Percentiles rank a stretch among this genome's conserved stretches.
Evolutionary conservation across 257 asterid genomes (phyloP).

Genomic region (Petunia axillaris): DNA sequence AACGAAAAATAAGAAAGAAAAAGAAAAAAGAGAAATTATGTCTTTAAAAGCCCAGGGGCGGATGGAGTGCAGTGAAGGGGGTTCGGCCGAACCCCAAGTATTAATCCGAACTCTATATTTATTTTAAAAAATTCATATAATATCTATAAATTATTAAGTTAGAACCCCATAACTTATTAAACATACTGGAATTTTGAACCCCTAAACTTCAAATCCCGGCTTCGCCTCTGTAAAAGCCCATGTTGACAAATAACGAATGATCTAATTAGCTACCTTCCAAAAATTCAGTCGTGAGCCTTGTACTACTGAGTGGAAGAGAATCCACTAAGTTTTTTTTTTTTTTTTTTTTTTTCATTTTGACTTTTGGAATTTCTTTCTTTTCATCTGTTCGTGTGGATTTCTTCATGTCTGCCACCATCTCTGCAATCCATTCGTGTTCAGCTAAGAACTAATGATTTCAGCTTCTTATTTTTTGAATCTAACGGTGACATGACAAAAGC

Average conservation of each 20-base stretch:
- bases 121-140: no score
- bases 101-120: no score
- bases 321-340: not conserved
- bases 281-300: not conserved
- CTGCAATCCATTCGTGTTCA: not conserved
- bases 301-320: constrained; percentile 6
- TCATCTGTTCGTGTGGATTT: not conserved
- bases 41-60: no score
- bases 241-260: not conserved
- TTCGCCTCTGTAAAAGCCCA: no score
- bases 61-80: no score
- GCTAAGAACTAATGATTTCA: not conserved
- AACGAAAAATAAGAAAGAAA: no score
- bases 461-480: not conserved
- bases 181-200: no score
- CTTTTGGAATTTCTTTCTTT: constrained; percentile 3
- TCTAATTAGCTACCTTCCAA: not conserved
- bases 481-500: not conserved
- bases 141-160: no score
- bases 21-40: no score
- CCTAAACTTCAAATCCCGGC: no score
- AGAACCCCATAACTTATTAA: no score
- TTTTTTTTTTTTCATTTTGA: not conserved
- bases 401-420: constrained; percentile 19
- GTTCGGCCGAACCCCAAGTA: no score